Evolutionary conservation across 768 basidiomycete genomes (phyloP).

Genomic region (Roridomyces roridus): DNA sequence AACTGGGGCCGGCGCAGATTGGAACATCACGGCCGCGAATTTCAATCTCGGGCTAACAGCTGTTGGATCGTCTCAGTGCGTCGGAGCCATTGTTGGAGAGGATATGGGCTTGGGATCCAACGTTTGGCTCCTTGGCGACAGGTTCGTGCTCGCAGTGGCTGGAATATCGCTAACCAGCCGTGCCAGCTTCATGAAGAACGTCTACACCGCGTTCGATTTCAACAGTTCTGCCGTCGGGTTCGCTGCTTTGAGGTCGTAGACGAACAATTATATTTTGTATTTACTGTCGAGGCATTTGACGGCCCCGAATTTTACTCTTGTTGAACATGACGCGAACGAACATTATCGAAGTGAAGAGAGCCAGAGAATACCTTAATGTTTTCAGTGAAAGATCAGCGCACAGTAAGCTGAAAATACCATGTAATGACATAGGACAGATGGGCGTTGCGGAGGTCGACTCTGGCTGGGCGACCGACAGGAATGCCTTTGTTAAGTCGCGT

Average conservation of each 20-base stretch:
- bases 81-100: constrained; percentile 58
- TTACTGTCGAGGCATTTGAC: constrained; percentile 68
- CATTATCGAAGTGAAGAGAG: constrained; percentile 85
- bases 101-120: constrained; percentile 29
- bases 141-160: neutral
- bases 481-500: constrained; percentile 68
- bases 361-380: constrained; percentile 81
- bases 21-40: constrained; percentile 48
- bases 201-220: constrained; percentile 50
- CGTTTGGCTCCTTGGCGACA: constrained; percentile 43
- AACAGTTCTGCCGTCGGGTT: constrained; percentile 43
- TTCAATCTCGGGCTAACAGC: constrained; percentile 47
- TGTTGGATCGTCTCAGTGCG: constrained; percentile 51
- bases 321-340: constrained; percentile 70
- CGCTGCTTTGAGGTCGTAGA: constrained; percentile 25
- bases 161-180: neutral
- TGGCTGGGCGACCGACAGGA: constrained; percentile 84
- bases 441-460: constrained; percentile 89
- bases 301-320: constrained; percentile 54
- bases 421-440: constrained; percentile 96
- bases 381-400: constrained; percentile 1
- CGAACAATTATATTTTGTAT: constrained; percentile 34
- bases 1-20: constrained; percentile 41
- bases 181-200: constrained; percentile 45
- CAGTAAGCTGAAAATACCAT: constrained; percentile 61